These are phyloP conservation scores for Stachybotrys chartarum DNA, from an alignment of 2,329 filamentous ascomycete species.

Conservation along the genomic window DNA sequence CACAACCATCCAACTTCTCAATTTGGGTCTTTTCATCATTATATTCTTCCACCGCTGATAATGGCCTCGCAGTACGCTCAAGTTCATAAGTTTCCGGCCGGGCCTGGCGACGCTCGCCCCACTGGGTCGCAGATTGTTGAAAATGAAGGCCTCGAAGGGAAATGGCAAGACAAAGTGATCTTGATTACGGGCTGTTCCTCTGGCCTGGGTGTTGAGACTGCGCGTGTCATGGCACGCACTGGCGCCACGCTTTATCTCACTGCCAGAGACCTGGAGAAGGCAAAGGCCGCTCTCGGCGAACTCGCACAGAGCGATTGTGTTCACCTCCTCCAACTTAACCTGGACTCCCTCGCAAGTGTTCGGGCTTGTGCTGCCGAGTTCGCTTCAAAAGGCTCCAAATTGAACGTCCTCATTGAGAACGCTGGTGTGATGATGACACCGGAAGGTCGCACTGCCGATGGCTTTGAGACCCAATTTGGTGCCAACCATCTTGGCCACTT, in stretches of 20 bases:
- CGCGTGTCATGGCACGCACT: slow-evolving; percentile 33
- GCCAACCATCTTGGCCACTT: slow-evolving; percentile 38
- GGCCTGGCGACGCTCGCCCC: slow-evolving; percentile 30
- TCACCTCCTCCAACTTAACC: slow-evolving; percentile 15
- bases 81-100: slow-evolving; percentile 26
- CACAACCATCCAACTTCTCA: no score
- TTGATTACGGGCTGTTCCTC: slow-evolving; percentile 36
- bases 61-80: slow-evolving; percentile 5
- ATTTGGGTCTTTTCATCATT: no score
- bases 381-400: slow-evolving; percentile 6
- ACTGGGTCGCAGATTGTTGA: slow-evolving; percentile 31
- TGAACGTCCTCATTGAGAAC: slow-evolving; percentile 34
- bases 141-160: slow-evolving; percentile 24
- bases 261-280: slow-evolving; percentile 16
- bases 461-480: slow-evolving; percentile 33
- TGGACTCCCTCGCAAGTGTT: slow-evolving; percentile 17
- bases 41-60: not conserved
- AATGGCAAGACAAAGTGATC: slow-evolving; percentile 26
- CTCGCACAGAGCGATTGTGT: slow-evolving; percentile 9
- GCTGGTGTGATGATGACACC: slow-evolving; percentile 33
- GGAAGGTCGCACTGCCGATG: slow-evolving; percentile 27
- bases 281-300: slow-evolving; percentile 7
- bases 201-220: slow-evolving; percentile 37
- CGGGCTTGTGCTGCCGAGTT: slow-evolving; percentile 12
- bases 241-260: slow-evolving; percentile 16